Percentiles rank a stretch among this genome's conserved stretches.
These are phyloP conservation scores for Fusarium fujikuroi DNA, from an alignment of 2,329 filamentous ascomycete species.

Conservation along the genomic window DNA sequence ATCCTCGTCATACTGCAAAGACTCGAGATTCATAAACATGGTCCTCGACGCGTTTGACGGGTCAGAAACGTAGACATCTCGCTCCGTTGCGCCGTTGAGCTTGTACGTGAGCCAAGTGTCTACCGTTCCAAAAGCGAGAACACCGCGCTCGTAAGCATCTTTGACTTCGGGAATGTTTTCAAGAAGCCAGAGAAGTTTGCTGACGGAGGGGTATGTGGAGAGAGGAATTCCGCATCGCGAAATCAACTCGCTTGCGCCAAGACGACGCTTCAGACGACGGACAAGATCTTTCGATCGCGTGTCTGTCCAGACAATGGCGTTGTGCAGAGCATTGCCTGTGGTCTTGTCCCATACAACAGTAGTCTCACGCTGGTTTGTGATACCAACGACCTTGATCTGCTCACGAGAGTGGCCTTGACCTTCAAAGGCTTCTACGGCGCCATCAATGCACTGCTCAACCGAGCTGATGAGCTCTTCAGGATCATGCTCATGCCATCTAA, in stretches of 20 bases:
- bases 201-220: slow-evolving; percentile 83
- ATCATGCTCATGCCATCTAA: slow-evolving; percentile 87
- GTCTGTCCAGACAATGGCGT: slow-evolving; percentile 87
- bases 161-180: slow-evolving; percentile 74
- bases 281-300: slow-evolving; percentile 79
- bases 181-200: slow-evolving; percentile 82
- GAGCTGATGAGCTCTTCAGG: slow-evolving; percentile 78
- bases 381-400: slow-evolving; percentile 79
- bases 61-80: slow-evolving; percentile 78
- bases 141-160: slow-evolving; percentile 76
- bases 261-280: slow-evolving; percentile 73
- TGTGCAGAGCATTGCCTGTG: slow-evolving; percentile 80
- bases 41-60: slow-evolving; percentile 83
- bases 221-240: slow-evolving; percentile 79
- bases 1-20: slow-evolving; percentile 77
- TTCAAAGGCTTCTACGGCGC: slow-evolving; percentile 75
- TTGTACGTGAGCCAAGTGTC: slow-evolving; percentile 86
- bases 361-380: slow-evolving; percentile 88
- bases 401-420: slow-evolving; percentile 72
- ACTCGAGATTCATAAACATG: slow-evolving; percentile 88
- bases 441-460: slow-evolving; percentile 80
- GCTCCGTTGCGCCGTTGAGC: slow-evolving; percentile 75
- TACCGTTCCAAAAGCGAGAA: slow-evolving; percentile 81
- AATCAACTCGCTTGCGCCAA: slow-evolving; percentile 74
- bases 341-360: slow-evolving; percentile 82